Evolutionary conservation across 1,284 basidiomycete genomes (phyloP).

Genomic region (Cryptococcus jaspeensis): DNA sequence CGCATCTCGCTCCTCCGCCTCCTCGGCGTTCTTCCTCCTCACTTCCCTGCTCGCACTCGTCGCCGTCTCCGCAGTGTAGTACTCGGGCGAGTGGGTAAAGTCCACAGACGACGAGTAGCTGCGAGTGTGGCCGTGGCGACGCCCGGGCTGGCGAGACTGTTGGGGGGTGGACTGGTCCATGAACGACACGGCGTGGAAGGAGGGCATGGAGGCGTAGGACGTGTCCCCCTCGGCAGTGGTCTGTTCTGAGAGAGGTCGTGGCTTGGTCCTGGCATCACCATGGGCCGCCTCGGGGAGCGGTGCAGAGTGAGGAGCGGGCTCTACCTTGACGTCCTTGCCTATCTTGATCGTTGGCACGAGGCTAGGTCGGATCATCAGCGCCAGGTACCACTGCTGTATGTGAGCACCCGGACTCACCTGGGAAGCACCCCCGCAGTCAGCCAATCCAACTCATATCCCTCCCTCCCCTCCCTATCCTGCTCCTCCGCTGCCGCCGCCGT

Average conservation of each 20-base stretch:
- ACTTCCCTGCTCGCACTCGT: conserved; percentile 9
- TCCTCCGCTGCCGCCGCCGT: not conserved
- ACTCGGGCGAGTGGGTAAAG: conserved; percentile 17
- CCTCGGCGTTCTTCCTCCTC: conserved; percentile 1
- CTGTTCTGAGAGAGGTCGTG: too few relatives aligned
- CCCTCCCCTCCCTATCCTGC: not conserved
- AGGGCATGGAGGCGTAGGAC: conserved; percentile 10
- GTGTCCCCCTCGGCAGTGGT: conserved; percentile 1
- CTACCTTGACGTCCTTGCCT: conserved; percentile 19
- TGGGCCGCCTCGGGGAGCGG: not conserved
- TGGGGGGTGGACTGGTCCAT: conserved; percentile 14
- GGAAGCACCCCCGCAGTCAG: conserved; percentile 30
- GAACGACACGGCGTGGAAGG: conserved; percentile 7
- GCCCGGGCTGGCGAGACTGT: not conserved
- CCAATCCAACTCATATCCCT: conserved; percentile 34
- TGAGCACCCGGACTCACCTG: conserved; percentile 13
- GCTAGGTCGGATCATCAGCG: conserved; percentile 2
- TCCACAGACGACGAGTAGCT: conserved; percentile 29
- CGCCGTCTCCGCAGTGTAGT: conserved; percentile 10
- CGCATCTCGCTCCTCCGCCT: not conserved
- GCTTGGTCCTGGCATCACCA: not conserved
- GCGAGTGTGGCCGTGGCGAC: conserved; percentile 8
- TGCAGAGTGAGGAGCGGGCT: conserved; percentile 11
- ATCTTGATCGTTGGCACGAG: conserved; percentile 27
- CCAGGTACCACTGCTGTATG: not conserved